Percentiles rank a stretch among this genome's conserved stretches.
phyloP scores from a whole-genome alignment of 2,329 filamentous ascomycete genomes.

The Plectosphaerella cucumerina region DNA sequence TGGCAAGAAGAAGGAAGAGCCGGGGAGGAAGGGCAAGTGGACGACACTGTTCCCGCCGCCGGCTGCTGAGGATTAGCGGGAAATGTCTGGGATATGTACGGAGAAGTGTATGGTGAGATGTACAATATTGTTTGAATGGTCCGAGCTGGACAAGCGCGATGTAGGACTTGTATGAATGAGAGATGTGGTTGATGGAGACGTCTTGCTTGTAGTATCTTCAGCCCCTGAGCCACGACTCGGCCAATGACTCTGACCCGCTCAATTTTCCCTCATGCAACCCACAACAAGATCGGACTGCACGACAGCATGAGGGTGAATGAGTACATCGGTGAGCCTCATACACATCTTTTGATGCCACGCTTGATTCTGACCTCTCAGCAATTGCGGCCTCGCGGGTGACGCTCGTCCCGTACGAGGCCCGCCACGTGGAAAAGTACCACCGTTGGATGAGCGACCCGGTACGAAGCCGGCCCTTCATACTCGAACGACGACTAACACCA shows the following conservation, averaged over 20 bases:
- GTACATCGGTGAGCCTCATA: conserved; percentile 29
- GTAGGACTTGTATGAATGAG: background rate
- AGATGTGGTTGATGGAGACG: background rate
- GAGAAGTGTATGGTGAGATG: background rate
- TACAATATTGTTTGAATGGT: background rate
- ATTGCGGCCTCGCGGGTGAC: conserved; percentile 62
- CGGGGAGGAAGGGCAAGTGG: conserved; percentile 29
- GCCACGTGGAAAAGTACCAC: conserved; percentile 81
- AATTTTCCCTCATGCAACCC: background rate
- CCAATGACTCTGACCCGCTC: background rate
- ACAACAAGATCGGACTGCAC: background rate
- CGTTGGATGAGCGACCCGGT: conserved; percentile 86
- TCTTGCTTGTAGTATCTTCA: background rate
- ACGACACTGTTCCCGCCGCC: conserved; percentile 48
- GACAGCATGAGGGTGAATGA: conserved; percentile 40
- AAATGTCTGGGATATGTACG: background rate
- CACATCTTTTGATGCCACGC: background rate
- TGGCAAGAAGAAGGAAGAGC: conserved; percentile 41
- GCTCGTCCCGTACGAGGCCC: conserved; percentile 77
- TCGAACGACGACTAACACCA: background rate
- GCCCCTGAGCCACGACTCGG: no score
- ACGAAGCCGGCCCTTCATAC: conserved; percentile 15
- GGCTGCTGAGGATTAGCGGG: background rate
- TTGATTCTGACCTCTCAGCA: conserved; percentile 40
- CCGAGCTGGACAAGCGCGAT: background rate